Evolutionary conservation across 371 early-diverging fungal species (phyloP), one percentile per base, ranked within the genome.

Genomic region (Zopfochytrium polystomum): DNA sequence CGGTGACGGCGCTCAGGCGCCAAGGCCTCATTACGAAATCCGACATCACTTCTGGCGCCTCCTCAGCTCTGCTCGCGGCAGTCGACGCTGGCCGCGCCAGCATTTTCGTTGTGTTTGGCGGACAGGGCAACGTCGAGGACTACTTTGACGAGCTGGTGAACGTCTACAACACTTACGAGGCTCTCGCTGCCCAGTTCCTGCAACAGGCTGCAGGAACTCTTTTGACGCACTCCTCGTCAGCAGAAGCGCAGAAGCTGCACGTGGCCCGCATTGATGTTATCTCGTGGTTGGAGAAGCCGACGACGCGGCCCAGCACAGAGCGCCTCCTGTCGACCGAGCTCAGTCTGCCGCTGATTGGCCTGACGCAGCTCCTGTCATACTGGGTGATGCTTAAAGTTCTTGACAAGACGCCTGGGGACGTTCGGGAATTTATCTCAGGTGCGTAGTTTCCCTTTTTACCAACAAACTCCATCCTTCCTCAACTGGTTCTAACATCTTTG

Each of bases 91-190:
- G 85, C 31, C 78, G 80, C 44, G 87, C 89, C 58, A 80, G 78
- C 60, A 66, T 93, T 44, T 85, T 92, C 65, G 92, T 91, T 45
- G 83, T 93, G 67, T 95, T 95, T 84, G 96, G 96, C 71, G 96
- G 96, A 52, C 96, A 96, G 80, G 96, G 96, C 72, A 93, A 91
- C 70, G 87, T 88, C 52, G 91, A 92, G 60, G 93, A 92, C 60
- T 95, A 92, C 82, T 92, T 96, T 80, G 90, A 90, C 71, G 96
- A 96, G 76, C 78, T 93, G 30, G 87, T 85, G 25, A 82, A 84
- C 61, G 81, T 91, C 42, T 88, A 85, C 78, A 80, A 77, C 52
- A 87, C 90, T 62, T 93, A 93, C 73, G 84, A 89, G 67, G 83
- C 90, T 45, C 68, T 92, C 48, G 85, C 91, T 11, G 80, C 86